Evolutionary conservation across 257 asterid genomes (phyloP), one percentile per base, ranked within the genome.

Genomic region (Salvia splendens): DNA sequence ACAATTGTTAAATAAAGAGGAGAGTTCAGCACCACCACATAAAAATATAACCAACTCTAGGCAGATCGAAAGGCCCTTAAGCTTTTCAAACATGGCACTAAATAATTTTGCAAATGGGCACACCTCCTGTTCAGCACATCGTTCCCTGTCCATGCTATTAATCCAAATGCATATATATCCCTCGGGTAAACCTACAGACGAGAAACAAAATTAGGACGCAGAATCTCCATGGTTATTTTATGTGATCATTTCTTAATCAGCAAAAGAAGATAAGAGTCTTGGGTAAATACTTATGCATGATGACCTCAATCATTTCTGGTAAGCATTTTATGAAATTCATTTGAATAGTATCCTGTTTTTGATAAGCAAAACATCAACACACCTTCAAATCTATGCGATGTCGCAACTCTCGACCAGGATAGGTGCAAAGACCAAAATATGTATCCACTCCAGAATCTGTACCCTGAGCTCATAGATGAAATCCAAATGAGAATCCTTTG

Each of bases 121-220:
- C 35, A 88, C 99, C 99, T 88, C 74, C 99, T 70, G 81, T 93
- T 93, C 30, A 93, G 76, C 45, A 90, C 96, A 50, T 93, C 99
- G 64, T 93, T 93, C 36, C 99, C 99, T 4, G 99, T 93, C 99
- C 99, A 93, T 54, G 95, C 92, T 77, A 93, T 75, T 76, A 93
- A 81, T 55, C 97, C 99, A 77, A 93, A 93, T 65, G 97, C 95
- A 81, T 93, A 81, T 50, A 88, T 90, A 68, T 93, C 92, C 79
- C 92, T 81, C 28, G 99, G 99, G 72, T 86, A 93, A 59, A 93
- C 99, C 99, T 93, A 68, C 64, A 79, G 20, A 53, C 63, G 61
- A 24, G 32, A 38, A 69, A 40, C 24, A 68, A 8, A 3, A 60
- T 60, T 28, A 45, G 42, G 11, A 53, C 24, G 52, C 43, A 40